Conservation (phyloP, 1,139 yeast species). For the Yamadazyma blattariae region DNA sequence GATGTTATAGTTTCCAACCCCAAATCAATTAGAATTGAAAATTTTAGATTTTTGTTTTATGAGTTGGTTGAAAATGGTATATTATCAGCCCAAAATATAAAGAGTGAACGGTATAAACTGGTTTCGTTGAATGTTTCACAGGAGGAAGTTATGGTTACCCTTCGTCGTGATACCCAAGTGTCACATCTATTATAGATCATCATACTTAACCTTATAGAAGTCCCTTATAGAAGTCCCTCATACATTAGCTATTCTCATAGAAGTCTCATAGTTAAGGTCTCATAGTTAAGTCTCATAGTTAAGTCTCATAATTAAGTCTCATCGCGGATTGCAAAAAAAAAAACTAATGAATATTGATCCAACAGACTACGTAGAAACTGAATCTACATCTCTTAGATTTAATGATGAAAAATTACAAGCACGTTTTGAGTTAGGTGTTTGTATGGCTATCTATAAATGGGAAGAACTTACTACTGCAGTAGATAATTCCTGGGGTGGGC, state of each 20-base stretch:
- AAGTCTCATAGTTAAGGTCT: neutral
- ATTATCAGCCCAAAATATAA: constrained; percentile 60
- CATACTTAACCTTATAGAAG: too few relatives aligned
- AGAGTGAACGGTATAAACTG: constrained; percentile 64
- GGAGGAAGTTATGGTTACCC: constrained; percentile 62
- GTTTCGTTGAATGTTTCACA: constrained; percentile 67
- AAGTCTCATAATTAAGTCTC: neutral
- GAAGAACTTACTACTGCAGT: constrained; percentile 87
- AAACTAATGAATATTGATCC: constrained; percentile 33
- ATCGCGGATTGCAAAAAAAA: constrained; percentile 1
- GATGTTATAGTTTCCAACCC: neutral
- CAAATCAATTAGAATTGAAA: constrained; percentile 28
- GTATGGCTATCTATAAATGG: constrained; percentile 88
- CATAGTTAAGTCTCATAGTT: neutral
- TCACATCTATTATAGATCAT: constrained; percentile 1
- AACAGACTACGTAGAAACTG: constrained; percentile 45
- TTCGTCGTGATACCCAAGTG: constrained; percentile 46
- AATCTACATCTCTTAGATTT: constrained; percentile 47
- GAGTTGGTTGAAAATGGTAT: constrained; percentile 81
- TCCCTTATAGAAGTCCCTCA: too few relatives aligned
- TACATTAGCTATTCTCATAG: too few relatives aligned
- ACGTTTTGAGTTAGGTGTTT: constrained; percentile 88
- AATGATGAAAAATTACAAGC: constrained; percentile 68
- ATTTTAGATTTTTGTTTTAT: constrained; percentile 52
- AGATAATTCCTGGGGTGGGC: constrained; percentile 97